A percentile compares a stretch with the other conserved stretches of the same genome.
Evolutionary conservation across 78 protist genomes (phyloP).

Genomic region (Dictyostelium brefeldianum): DNA sequence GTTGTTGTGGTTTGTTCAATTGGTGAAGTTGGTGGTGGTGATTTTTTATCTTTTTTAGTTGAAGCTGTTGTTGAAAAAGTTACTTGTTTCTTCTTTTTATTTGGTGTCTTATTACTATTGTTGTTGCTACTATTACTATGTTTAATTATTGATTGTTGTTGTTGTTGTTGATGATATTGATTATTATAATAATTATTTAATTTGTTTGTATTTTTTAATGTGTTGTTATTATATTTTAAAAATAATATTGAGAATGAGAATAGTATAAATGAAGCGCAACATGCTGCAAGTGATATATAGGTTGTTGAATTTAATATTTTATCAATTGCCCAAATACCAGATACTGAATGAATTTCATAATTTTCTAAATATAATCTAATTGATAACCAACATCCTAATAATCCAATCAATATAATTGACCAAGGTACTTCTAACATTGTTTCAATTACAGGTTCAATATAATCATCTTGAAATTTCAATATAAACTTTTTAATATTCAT

Average conservation of each 20-base stretch:
- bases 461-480: conserved; percentile 11
- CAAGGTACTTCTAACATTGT: conserved; percentile 5
- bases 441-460: conserved; percentile 8
- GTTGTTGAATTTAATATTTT: not conserved
- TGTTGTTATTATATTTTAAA: conserved; percentile 22
- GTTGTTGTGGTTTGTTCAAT: not conserved
- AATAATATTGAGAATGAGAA: conserved; percentile 1
- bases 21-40: not conserved
- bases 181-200: not conserved
- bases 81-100: conserved; percentile 31
- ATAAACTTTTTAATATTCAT: not conserved
- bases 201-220: not conserved
- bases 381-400: conserved; percentile 19
- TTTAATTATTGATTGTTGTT: not conserved
- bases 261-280: not conserved
- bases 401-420: not conserved
- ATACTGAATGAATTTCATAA: conserved; percentile 1
- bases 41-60: not conserved
- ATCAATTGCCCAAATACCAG: conserved; percentile 6
- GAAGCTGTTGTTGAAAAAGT: not conserved
- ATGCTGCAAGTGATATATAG: not conserved
- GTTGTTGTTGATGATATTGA: not conserved
- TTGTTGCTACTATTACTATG: not conserved
- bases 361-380: conserved; percentile 31
- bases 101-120: not conserved